Base-by-base conservation (phyloP, 768 basidiomycete species). In the Lepiota brunneoincarnata region DNA sequence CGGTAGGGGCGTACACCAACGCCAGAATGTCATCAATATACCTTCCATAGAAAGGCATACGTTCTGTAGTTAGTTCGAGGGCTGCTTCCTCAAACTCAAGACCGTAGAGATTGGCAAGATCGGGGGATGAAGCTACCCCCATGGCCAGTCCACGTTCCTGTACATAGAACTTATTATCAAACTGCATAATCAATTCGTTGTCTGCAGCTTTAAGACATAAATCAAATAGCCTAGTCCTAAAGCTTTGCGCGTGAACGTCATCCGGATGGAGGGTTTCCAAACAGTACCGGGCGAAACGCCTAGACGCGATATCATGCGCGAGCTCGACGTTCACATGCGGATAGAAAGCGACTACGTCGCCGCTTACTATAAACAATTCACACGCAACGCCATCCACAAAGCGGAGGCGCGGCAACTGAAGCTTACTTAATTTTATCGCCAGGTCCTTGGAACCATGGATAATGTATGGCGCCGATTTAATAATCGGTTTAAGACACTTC, bases 11-110 rank as follows among this genome's bases (percentile, higher is more conserved):
- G 28, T 63, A 64, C 6, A 64, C 59, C 17, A 67, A 31, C 0
- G 60, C 60, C 1, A 69, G 42, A 28, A 60, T 61, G 44, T 72
- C 69, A 51, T 72, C 69, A 57, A 72, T 72, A 49, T 68, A 72
- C 0, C 69, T 39, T 2, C 67, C 65, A 49, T 70, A 72, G 39
- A 65, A 70, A 1, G 54, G 26, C 9, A 69, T 35, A 10, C 51
- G 11, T 6, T 50, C 54, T 36, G 58, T 51, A 12, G 20, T 36
- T 3, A n/a, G n/a, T 41, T 26, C 39, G 26, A 40, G 26, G 20
- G 21, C 17, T 14, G 28, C 1, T 15, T 51, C 10, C 47, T 69
- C 69, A 26, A 61, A 66, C 3, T 52, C 58, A 17, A 31, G 56
- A 1, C 67, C 69, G 44, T 51, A 71, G 1, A 70, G 49, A 46